Evolutionary conservation across 2,329 filamentous ascomycete species (phyloP).

Genomic region (Akanthomyces muscarius): DNA sequence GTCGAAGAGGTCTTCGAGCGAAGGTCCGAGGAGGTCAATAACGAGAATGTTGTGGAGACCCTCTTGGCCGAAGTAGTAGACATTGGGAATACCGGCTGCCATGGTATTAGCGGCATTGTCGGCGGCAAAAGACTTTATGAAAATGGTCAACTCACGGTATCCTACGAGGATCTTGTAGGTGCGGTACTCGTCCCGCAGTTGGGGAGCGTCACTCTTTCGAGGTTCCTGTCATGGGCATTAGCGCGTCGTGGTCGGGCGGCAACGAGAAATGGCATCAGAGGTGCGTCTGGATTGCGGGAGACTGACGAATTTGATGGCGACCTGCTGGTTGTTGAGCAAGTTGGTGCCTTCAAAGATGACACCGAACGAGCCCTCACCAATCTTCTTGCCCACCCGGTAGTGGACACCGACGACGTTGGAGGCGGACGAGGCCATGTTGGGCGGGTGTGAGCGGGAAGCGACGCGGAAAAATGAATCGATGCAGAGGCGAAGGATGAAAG

Average conservation of each 20-base stretch:
- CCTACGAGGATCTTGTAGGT: constrained; percentile 99
- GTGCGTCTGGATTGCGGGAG: background rate
- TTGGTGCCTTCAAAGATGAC: constrained; percentile 99
- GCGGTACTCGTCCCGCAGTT: constrained; percentile 95
- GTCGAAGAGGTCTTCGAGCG: constrained; percentile 94
- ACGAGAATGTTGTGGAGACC: constrained; percentile 98
- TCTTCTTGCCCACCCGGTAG: constrained; percentile 98
- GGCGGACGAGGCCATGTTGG: constrained; percentile 75
- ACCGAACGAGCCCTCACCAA: constrained; percentile 96
- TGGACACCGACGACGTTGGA: constrained; percentile 98
- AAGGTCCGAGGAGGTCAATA: constrained; percentile 92
- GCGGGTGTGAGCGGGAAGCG: constrained; percentile 7
- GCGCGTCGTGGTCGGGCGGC: background rate
- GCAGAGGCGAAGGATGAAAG: background rate
- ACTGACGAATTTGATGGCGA: constrained; percentile 98
- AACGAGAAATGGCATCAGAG: background rate
- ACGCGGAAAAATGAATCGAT: background rate
- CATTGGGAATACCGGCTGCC: constrained; percentile 93
- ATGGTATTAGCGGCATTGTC: constrained; percentile 19
- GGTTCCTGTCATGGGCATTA: constrained; percentile 67
- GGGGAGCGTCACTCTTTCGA: constrained; percentile 95
- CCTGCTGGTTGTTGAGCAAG: constrained; percentile 96
- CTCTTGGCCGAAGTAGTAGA: constrained; percentile 99
- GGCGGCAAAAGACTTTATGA: constrained; percentile 28
- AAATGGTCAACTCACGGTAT: constrained; percentile 68